Evolutionary conservation across 352 stramenopile genomes (phyloP), one percentile per base, ranked within the genome.

Genomic region (Hyaloperonospora arabidopsidis): DNA sequence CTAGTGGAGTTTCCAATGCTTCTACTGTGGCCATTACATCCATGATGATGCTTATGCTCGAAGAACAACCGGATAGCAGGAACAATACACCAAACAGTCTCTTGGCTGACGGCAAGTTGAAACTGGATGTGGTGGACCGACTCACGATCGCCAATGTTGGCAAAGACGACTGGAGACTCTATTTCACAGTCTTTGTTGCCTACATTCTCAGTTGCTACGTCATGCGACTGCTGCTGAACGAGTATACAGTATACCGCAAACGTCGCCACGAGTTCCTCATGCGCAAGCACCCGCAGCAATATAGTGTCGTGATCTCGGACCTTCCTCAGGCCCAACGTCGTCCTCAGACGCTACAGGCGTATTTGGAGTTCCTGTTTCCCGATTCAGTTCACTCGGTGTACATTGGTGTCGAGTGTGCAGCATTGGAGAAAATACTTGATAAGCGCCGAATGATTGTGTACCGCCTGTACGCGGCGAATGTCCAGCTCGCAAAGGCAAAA

Each of bases 121-220:
- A 67, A 38, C 49, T 87, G 49, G 79, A 91, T 41, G 68, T 77
- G 17, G 61, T 89, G 29, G 76, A 89, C 49, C 61, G 72, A 45
- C 69, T 89, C 44, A 89, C 76, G 21, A 79, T 89, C 25, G 70
- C 79, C 39, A 87, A 84, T 60, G 72, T 89, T 5, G 70, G 68
- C 7, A 68, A 67, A 38, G 73, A 78, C 32, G 70, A 86, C 59
- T 82, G 74, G 67, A 70, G 79, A 21, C 52, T 91, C 25, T 81
- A 72, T 60, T 80, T 84, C 13, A 72, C 79, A 14, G 67, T 89
- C 32, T 41, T 81, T 14, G 62, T 72, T 0, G 68, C 75, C 2
- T 86, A 84, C 52, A 45, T 52, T 10, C 58, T 88, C 29, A 79
- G 67, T 19, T 53, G 76, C 28, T 74, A 69, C 52, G 63, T 83